Evolutionary conservation across 1,284 basidiomycete species (phyloP), one percentile per base, ranked within the genome.

Genomic region (Flammula alnicola): DNA sequence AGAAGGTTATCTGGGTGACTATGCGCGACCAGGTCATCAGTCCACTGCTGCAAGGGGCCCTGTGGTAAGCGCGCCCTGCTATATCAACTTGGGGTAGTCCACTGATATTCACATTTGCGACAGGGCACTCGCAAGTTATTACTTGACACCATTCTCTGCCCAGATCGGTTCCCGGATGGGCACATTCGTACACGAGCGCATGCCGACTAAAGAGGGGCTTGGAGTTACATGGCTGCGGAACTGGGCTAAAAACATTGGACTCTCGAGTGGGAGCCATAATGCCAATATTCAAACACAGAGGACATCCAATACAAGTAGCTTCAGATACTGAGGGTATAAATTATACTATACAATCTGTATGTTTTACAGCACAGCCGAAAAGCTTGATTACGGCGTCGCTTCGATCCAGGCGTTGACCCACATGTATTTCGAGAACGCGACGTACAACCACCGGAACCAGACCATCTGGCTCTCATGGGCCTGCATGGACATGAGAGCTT

Each of bases 361-460:
- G 23, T 44, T 35, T n/a, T n/a, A n/a, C n/a, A n/a, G n/a, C n/a
- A n/a, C n/a, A n/a, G n/a, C n/a, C n/a, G n/a, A n/a, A n/a, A n/a
- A n/a, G 43, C 22, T 30, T 11, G 3, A 16, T 49, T 37, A 52
- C 23, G 42, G 48, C 47, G 55, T 52, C 29, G 78, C 58, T 57
- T 83, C 76, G 6, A 78, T 71, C 77, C 92, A 87, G 56, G 91
- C 84, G 57, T 95, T 95, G 37, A 91, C 83, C 93, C 93, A 97
- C 88, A 97, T 89, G 63, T 96, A 94, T 54, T 88, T 77, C 25
- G 92, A 95, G 61, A 88, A 88, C n/a, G 69, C 56, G 26, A 96
- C 76, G 62, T 95, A 94, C 41, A 95, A 71, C 80, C 86, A 92
- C 40, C 95, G 80, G 72, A 95, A 97, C 95, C 95, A 97, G 17